Conservation (phyloP, 225 moss, liverwort and hornwort species). For the Rhytidiadelphus loreus region DNA sequence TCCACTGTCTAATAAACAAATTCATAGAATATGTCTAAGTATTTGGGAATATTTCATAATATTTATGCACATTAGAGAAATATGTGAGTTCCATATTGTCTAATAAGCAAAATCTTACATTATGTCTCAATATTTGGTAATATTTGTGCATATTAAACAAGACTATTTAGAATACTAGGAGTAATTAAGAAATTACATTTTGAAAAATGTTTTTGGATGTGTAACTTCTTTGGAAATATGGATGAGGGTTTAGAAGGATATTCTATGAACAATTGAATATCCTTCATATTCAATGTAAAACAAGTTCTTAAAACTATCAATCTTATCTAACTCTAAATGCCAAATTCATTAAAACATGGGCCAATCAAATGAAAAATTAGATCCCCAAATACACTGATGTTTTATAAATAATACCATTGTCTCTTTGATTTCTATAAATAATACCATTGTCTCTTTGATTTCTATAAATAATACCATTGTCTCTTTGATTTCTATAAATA, state of each 20-base stretch:
- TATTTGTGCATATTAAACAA: neutral
- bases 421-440: neutral
- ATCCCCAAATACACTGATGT: rapidly evolving
- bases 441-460: rapidly evolving
- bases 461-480: neutral
- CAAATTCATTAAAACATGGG: neutral
- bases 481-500: neutral
- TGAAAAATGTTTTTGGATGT: neutral
- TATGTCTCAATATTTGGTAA: neutral
- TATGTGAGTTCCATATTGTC: rapidly evolving
- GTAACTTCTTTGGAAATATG: neutral
- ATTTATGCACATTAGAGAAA: neutral
- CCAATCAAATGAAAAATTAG: neutral
- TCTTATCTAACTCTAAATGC: neutral
- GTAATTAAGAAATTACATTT: neutral
- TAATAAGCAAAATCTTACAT: neutral
- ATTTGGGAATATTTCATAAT: neutral
- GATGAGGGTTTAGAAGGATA: neutral
- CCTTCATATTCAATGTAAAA: too few species aligned
- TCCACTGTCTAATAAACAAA: rapidly evolving
- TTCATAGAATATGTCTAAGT: neutral
- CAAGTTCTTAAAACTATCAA: neutral
- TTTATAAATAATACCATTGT: neutral
- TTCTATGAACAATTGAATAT: neutral
- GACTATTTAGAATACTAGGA: neutral